Evolutionary conservation across 768 basidiomycete genomes (phyloP).

Genomic region (Boletus tylopilopsis): DNA sequence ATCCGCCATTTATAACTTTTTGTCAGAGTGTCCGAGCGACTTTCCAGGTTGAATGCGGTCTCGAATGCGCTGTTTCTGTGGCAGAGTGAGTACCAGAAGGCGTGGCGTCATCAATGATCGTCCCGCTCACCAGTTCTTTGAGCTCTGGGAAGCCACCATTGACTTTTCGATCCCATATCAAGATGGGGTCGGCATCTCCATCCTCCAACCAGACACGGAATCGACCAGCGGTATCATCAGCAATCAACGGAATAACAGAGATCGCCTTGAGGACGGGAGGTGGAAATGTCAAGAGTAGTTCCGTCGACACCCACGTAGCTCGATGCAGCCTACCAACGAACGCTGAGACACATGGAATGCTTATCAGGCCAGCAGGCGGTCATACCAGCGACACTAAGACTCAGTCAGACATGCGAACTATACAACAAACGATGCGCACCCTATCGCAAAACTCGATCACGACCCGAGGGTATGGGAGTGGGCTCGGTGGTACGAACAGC

Average conservation of each 20-base stretch:
- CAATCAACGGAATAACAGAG: constrained; percentile 67
- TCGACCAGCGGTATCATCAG: constrained; percentile 82
- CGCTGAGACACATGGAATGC: neutral
- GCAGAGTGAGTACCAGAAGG: constrained; percentile 3
- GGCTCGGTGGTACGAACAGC: constrained; percentile 54
- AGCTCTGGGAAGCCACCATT: constrained; percentile 93
- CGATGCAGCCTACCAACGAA: constrained; percentile 69
- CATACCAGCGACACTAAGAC: constrained; percentile 76
- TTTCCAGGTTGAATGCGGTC: constrained; percentile 78
- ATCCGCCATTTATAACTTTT: constrained; percentile 28
- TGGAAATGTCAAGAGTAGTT: constrained; percentile 87
- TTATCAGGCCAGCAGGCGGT: neutral
- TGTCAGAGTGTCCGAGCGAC: constrained; percentile 88
- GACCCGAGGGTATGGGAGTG: constrained; percentile 51
- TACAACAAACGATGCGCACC: constrained; percentile 41
- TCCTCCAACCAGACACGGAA: constrained; percentile 85
- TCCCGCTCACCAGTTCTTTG: constrained; percentile 64
- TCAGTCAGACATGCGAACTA: constrained; percentile 1
- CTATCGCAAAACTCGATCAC: constrained; percentile 91
- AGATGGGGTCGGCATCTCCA: constrained; percentile 32
- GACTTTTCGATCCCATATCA: constrained; percentile 88
- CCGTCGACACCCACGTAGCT: constrained; percentile 92
- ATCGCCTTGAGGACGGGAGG: constrained; percentile 67
- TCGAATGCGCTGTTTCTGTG: constrained; percentile 84
- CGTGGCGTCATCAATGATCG: neutral